A percentile compares a stretch with the other conserved stretches of the same genome.
phyloP scores from a whole-genome alignment of 257 asterid species.

The Jacaranda mimosifolia region DNA sequence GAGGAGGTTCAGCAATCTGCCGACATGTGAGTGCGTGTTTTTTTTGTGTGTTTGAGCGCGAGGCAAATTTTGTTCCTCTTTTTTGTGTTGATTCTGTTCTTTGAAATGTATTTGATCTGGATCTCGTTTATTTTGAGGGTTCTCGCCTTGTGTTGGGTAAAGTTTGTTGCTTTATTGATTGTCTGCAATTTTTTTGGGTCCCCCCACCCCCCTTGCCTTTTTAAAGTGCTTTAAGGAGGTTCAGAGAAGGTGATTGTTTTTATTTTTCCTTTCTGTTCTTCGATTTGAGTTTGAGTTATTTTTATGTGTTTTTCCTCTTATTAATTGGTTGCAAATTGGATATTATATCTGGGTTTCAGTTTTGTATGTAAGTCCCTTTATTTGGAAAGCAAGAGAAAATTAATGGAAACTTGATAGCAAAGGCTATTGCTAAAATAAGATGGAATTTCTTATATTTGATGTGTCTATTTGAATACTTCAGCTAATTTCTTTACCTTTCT shows the following conservation, averaged over 20 bases:
- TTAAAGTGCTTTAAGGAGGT: constrained; percentile 21
- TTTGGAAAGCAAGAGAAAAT: neutral
- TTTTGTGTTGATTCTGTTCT: neutral
- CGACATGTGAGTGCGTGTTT: constrained; percentile 61
- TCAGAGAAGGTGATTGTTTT: neutral
- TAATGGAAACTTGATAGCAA: neutral
- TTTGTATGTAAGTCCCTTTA: neutral
- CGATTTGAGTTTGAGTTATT: neutral
- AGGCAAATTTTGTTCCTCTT: neutral
- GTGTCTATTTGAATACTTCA: neutral
- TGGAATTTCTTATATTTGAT: neutral
- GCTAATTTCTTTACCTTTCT: neutral
- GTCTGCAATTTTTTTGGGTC: neutral
- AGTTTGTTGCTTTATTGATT: constrained; percentile 27
- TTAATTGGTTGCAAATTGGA: constrained; percentile 8
- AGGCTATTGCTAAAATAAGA: neutral
- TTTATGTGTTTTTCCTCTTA: neutral
- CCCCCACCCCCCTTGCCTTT: constrained; percentile 5
- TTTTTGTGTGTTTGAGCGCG: neutral
- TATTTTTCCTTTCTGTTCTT: neutral
- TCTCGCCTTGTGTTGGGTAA: constrained; percentile 21
- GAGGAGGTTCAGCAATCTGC: constrained; percentile 88
- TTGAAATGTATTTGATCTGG: constrained; percentile 31
- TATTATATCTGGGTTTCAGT: constrained; percentile 2
- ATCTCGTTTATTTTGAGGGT: constrained; percentile 32